Evolutionary conservation across 805 yeast genomes (phyloP), one percentile per base, ranked within the genome.

Genomic region (Tetrapisispora namnaoensis): DNA sequence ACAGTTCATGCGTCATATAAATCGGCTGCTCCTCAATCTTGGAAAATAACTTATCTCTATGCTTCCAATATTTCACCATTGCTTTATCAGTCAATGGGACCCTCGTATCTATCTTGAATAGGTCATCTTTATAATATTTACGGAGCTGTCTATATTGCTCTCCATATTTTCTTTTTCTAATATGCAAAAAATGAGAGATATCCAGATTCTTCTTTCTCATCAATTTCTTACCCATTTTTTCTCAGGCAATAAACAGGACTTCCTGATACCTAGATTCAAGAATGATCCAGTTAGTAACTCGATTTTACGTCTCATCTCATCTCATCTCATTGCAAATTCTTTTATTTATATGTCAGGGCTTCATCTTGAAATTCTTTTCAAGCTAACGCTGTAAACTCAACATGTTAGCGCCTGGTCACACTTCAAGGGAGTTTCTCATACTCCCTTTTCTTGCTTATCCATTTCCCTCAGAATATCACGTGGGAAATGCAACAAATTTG

Each of bases 1-100:
- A 86, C 45, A 88, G 71, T 59, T 83, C 93, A 16, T 76, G 70
- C 1, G 84, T 83, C 69, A 90, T 70, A 47, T 72, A 71, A 1
- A 88, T 73, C 0, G 58, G 51, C 2, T 93, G 91, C 7, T 79
- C 75, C 57, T 86, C 87, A 55, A 73, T 84, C 53, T 67, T 70
- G 6, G 78, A 68, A 61, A 89, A 89, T 10, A 89, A 61, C 16
- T 61, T 60, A 53, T 77, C 74, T n/a, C 95, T 66, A 39, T 75
- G 73, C 21, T 62, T 63, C 89, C 90, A 86, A 62, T 75, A 82
- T 60, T 80, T 80, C 22, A 17, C 13, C 28, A 48, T 37, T 11
- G 42, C 14, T 21, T 27, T 22, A 1, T 37, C 42, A 11, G 36
- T 13, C 13, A 47, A 11, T 1, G 38, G 39, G 8, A 37, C 17